Evolutionary conservation across 2,329 filamentous ascomycete genomes (phyloP), one percentile per base, ranked within the genome.

Genomic region (Pyrenochaeta sp.): DNA sequence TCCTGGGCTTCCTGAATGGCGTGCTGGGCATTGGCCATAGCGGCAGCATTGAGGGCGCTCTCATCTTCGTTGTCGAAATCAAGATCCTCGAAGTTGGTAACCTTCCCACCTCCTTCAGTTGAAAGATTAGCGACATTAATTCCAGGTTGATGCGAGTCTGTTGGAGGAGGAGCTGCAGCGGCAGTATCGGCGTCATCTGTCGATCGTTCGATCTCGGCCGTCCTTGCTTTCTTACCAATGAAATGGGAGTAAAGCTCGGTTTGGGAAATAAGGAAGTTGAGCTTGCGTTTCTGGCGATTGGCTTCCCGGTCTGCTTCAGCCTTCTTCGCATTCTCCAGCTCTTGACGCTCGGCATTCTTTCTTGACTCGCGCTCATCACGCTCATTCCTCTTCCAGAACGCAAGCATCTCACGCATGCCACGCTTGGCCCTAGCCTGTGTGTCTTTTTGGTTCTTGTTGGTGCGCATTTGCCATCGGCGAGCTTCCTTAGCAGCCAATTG

Each of bases 161-260:
- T 38, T 6, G 62, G 51, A 21, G 80, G 80, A 23, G 51, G 59
- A 0, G 75, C 74, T 14, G 81, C 48, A 0, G 75, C 74, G 17
- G 81, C 51, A 3, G 65, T 56, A 39, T 67, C 65, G 35, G 88
- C 85, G 63, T 92, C 90, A 63, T 94, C 90, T 15, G 90, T 94
- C 35, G 89, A 93, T 47, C 88, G 82, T 74, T 99, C 92, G 34
- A 96, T 90, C 67, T 97, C 92, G 59, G 94, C 88, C 1, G 93
- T 97, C 77, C 96, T 96, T 74, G 97, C 96, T 79, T 99, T 99
- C 77, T 96, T 96, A 71, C 94, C 93, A 62, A 99, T 96, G 73
- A 99, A 99, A 79, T 99, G 94, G 28, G 93, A 97, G 78, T 99
- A 99, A 36, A 99, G 81, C 71, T 99, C 94, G 1, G 94, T 99